Evolutionary conservation across 108 stramenopile species (phyloP).

Genomic region (Parietichytrium sp.): DNA sequence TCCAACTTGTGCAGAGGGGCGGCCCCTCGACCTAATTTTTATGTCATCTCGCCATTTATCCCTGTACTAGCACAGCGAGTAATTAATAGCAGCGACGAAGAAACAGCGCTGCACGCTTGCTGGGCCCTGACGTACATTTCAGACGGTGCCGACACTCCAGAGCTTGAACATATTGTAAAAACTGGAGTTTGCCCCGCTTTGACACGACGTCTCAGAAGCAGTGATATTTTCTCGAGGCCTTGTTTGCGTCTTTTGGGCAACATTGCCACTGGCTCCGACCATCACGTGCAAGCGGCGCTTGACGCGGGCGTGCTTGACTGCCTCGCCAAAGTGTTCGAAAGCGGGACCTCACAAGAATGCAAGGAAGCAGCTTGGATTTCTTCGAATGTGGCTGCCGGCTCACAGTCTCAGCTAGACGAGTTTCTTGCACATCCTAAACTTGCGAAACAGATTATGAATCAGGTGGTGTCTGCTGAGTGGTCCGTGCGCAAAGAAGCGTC

Average conservation of each 20-base stretch:
- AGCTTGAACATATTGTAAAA: constrained; percentile 52
- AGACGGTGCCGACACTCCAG: constrained; percentile 52
- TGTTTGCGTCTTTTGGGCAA: constrained; percentile 84
- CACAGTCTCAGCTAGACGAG: constrained; percentile 62
- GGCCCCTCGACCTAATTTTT: constrained; percentile 68
- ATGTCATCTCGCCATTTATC: constrained; percentile 59
- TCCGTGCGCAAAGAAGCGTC: constrained; percentile 82
- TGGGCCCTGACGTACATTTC: background rate
- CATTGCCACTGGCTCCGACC: constrained; percentile 79
- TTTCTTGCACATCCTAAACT: constrained; percentile 52
- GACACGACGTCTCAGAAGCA: too few species aligned
- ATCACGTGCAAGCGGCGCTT: constrained; percentile 76
- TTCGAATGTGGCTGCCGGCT: constrained; percentile 88
- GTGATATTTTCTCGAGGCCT: too few species aligned
- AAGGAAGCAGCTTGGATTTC: constrained; percentile 86
- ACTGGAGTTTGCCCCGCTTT: too few species aligned
- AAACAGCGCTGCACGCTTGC: background rate
- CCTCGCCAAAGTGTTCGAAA: constrained; percentile 43
- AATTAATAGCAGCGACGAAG: constrained; percentile 20
- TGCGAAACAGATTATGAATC: constrained; percentile 55
- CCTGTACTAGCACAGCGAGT: constrained; percentile 58
- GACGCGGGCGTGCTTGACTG: constrained; percentile 69
- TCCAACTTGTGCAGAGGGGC: constrained; percentile 89
- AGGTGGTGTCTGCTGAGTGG: constrained; percentile 70
- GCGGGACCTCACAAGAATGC: constrained; percentile 62